Evolutionary conservation across 2,329 filamentous ascomycete species (phyloP).

Genomic region (Annulohypoxylon truncatum): DNA sequence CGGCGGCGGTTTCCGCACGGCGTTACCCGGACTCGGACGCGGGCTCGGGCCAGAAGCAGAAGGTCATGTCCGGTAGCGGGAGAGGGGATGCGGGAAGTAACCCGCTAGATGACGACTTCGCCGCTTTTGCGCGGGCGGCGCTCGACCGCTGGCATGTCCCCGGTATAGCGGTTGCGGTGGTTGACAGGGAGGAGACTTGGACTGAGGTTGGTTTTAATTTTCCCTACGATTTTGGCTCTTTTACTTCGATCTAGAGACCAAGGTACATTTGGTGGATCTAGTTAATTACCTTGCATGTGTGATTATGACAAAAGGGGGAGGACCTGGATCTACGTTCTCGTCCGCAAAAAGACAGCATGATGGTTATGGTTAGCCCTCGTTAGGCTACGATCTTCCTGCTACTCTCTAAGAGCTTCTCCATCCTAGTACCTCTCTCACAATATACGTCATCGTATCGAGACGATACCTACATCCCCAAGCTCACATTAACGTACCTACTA

Average conservation of each 20-base stretch:
- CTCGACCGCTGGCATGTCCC: constrained; percentile 60
- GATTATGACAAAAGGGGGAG: background rate
- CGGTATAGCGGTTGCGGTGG: constrained; percentile 60
- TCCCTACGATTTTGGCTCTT: background rate
- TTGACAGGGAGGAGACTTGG: constrained; percentile 58
- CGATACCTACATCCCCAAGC: constrained; percentile 13
- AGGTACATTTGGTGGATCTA: background rate
- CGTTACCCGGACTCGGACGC: background rate
- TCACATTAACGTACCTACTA: no score
- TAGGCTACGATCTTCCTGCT: background rate
- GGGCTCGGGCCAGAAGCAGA: constrained; percentile 7
- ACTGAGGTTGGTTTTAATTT: constrained; percentile 50
- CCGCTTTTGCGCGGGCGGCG: constrained; percentile 16
- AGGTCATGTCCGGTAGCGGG: background rate
- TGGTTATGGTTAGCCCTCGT: background rate
- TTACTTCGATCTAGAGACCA: background rate
- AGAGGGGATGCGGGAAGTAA: background rate
- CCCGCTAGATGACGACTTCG: constrained; percentile 37
- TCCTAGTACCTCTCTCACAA: no score
- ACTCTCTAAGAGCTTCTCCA: background rate
- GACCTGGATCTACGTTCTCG: no score
- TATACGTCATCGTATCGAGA: background rate
- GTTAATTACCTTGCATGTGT: background rate
- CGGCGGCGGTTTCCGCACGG: background rate
- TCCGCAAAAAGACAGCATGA: background rate